Percentiles rank a stretch among this genome's conserved stretches.
These are phyloP conservation scores for Pseudisothecium myosuroides DNA, from an alignment of 225 moss, liverwort and hornwort species.

Conservation along the genomic window DNA sequence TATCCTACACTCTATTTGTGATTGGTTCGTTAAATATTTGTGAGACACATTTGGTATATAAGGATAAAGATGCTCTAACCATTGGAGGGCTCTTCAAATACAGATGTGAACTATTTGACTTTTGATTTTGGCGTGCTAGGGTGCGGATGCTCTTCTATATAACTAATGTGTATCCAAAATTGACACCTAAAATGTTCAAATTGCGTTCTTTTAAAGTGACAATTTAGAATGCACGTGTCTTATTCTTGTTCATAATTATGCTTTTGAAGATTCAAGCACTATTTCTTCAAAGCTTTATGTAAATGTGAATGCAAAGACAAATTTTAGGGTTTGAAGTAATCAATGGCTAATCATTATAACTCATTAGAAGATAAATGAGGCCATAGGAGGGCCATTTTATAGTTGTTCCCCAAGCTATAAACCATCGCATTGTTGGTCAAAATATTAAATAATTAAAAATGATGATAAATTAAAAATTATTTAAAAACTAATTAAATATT, in stretches of 20 bases:
- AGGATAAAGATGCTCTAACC: background rate
- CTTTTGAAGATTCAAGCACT: background rate
- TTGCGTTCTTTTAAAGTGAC: background rate
- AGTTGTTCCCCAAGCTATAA: too few relatives aligned
- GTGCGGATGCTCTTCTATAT: background rate
- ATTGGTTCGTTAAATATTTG: background rate
- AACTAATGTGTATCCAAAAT: background rate
- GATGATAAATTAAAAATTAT: too few relatives aligned
- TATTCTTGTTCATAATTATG: background rate
- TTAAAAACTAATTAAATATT: too few relatives aligned
- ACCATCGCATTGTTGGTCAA: too few relatives aligned
- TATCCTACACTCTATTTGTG: background rate
- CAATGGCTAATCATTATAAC: background rate
- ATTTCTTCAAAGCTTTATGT: background rate
- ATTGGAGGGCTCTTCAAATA: background rate
- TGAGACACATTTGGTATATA: background rate
- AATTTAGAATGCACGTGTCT: accelerated
- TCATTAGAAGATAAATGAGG: too few relatives aligned
- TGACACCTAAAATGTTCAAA: background rate
- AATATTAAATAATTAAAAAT: too few relatives aligned
- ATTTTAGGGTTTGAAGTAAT: accelerated
- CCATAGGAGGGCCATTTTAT: too few relatives aligned
- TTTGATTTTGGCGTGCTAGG: background rate
- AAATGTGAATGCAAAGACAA: background rate
- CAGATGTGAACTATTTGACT: background rate